These are phyloP conservation scores for Cajanus cajan DNA, from an alignment of 306 rosid species.

Conservation along the genomic window DNA sequence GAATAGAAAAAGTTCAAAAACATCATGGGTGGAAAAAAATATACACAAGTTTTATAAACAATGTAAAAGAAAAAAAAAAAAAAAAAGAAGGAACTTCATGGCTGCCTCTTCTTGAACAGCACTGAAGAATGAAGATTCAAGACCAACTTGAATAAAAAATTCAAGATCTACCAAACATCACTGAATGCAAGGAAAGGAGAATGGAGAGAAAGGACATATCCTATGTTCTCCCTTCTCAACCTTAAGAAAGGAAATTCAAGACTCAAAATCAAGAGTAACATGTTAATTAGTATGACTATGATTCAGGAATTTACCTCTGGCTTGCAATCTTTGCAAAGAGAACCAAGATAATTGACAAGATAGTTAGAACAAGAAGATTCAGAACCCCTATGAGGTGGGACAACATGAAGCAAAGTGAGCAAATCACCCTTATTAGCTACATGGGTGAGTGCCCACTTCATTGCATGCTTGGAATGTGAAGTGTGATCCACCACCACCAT, in stretches of 20 bases:
- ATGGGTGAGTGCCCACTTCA: slow-evolving; percentile 89
- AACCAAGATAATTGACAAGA: slow-evolving; percentile 68
- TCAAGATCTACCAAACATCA: slow-evolving; percentile 34
- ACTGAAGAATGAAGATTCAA: neutral
- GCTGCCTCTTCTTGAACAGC: neutral
- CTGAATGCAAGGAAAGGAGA: neutral
- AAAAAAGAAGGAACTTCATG: neutral
- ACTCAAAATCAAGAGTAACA: neutral
- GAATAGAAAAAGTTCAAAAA: slow-evolving; percentile 27
- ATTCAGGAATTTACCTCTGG: slow-evolving; percentile 57
- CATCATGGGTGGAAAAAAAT: neutral
- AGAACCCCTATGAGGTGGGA: slow-evolving; percentile 42
- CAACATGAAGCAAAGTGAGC: slow-evolving; percentile 73
- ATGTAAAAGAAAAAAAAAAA: too few relatives aligned
- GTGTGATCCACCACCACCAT: slow-evolving; percentile 83
- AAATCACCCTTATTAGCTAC: slow-evolving; percentile 71
- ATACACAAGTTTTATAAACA: neutral
- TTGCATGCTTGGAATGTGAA: slow-evolving; percentile 73
- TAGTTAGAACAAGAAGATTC: slow-evolving; percentile 50
- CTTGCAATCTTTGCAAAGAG: slow-evolving; percentile 75
- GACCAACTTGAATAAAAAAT: slow-evolving; percentile 21
- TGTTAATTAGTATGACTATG: neutral
- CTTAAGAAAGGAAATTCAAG: neutral
- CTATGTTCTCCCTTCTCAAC: neutral
- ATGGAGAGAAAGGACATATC: neutral